phyloP scores from a whole-genome alignment of 2,329 filamentous ascomycete species.

The Aspergillus jensenii region DNA sequence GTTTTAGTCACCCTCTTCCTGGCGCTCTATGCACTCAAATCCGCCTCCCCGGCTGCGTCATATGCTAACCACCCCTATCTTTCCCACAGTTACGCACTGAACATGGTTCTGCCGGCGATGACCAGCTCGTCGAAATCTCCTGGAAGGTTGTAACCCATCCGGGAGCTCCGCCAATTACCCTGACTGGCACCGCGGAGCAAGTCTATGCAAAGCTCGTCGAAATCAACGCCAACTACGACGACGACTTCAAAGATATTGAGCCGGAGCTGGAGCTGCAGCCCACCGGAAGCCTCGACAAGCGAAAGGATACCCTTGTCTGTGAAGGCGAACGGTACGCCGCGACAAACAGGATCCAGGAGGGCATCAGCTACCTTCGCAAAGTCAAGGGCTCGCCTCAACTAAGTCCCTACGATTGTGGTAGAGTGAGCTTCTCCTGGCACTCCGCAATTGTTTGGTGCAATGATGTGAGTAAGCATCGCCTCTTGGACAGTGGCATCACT shows the following conservation, averaged over 20 bases:
- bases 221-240: constrained; percentile 3
- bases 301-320: no score
- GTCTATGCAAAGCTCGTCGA: background rate
- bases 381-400: background rate
- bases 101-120: no score
- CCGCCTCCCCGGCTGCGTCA: no score
- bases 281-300: no score
- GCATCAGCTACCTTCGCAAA: background rate
- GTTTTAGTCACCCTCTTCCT: no score
- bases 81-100: no score
- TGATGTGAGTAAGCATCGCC: background rate
- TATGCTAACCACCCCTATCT: no score
- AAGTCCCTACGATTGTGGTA: background rate
- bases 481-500: background rate
- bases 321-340: background rate
- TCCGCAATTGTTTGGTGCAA: background rate
- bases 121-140: background rate
- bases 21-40: no score
- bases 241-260: background rate
- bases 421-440: background rate
- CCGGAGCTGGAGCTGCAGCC: background rate
- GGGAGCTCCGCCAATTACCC: background rate
- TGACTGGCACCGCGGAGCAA: background rate
- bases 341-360: background rate
- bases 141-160: background rate